Evolutionary conservation across 345 rosid species (phyloP), one percentile per base, ranked within the genome.

Genomic region (Abelmoschus esculentus): DNA sequence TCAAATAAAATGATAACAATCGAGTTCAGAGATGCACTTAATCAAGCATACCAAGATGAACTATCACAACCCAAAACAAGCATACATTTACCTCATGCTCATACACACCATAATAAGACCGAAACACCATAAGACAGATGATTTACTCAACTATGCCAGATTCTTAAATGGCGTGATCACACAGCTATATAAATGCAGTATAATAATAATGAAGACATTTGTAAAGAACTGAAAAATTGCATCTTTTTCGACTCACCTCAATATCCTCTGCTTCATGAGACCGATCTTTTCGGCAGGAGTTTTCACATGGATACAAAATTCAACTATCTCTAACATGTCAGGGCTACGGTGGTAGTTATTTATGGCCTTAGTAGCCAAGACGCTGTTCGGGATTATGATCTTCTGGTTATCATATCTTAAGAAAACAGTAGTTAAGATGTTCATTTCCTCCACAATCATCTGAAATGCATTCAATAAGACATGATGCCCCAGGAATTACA

Each of bases 381-480:
- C 76, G 60, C 86, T 89, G 58, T 93, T 93, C 0, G 90, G 93
- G 65, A 72, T 82, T 19, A 80, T 76, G 32, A 89, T 77, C 86
- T 84, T 90, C 75, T 78, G 89, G 71, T 90, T 90, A 80, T 93
- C 98, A 1, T 55, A 80, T 82, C 93, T 78, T 42, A 93, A 84
- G 85, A 90, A 93, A 15, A 90, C 77, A 2, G 96, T 89, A 10
- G 90, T 87, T 60, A 93, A 57, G 72, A 93, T 93, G 83, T 90
- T 90, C 96, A 93, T 93, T 82, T 93, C 97, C 76, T 93, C 98
- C 67, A 93, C 98, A n/a, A 90, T 47, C 89, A 90, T 14, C 98
- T 93, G 76, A 22, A 55, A 70, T 54, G 66, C 18, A 36, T 70
- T 55, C 11, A 32, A 31, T 7, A 26, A 29, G 29, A 46, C 38